A percentile compares a stretch with the other conserved stretches of the same genome.
These are phyloP conservation scores for Pseudogymnoascus sp. DNA, from an alignment of 2,329 filamentous ascomycete species.

Conservation along the genomic window DNA sequence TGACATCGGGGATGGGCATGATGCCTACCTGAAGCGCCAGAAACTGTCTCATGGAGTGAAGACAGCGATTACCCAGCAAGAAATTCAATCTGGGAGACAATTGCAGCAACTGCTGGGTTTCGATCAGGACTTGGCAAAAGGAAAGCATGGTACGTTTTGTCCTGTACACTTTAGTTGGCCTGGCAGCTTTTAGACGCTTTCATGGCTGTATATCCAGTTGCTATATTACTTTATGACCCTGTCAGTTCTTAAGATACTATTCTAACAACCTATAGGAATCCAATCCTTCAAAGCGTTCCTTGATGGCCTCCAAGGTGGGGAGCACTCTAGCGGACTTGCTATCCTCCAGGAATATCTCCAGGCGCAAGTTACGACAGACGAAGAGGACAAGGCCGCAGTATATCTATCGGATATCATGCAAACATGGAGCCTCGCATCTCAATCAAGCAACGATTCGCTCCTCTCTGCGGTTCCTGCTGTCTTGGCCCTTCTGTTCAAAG, in stretches of 20 bases:
- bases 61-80: conserved; percentile 40
- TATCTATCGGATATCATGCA: conserved; percentile 76
- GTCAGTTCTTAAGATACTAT: background rate
- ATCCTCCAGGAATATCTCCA: conserved; percentile 65
- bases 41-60: conserved; percentile 41
- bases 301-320: conserved; percentile 51
- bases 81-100: conserved; percentile 56
- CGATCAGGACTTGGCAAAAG: conserved; percentile 58
- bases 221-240: background rate
- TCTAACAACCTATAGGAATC: conserved; percentile 39
- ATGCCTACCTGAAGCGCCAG: conserved; percentile 29
- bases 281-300: conserved; percentile 64
- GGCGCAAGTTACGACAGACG: conserved; percentile 40
- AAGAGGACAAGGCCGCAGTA: conserved; percentile 48
- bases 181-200: background rate
- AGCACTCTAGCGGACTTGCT: conserved; percentile 40
- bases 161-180: background rate
- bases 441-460: conserved; percentile 71
- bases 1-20: conserved; percentile 22
- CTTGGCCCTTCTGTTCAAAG: conserved; percentile 71
- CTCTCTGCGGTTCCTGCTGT: conserved; percentile 74
- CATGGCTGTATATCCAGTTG: background rate
- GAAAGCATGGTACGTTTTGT: conserved; percentile 51
- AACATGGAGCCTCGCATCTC: conserved; percentile 76
- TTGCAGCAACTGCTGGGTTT: conserved; percentile 61